phyloP scores from a whole-genome alignment of 2,329 filamentous ascomycete species.

The Verticillium isaacii region DNA sequence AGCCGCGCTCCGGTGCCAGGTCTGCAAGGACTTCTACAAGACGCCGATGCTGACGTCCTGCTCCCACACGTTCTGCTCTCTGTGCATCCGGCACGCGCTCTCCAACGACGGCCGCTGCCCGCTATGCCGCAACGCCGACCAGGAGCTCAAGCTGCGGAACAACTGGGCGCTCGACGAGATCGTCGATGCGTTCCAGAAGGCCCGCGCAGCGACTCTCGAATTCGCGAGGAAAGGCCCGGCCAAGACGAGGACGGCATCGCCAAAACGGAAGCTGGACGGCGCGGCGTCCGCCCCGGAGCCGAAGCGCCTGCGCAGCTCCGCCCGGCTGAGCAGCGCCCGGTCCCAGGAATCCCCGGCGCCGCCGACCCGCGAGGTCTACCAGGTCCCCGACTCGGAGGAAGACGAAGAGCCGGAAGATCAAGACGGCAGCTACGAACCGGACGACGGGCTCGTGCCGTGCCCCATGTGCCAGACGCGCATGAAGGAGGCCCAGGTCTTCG shows the following conservation, averaged over 20 bases:
- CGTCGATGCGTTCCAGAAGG: constrained; percentile 69
- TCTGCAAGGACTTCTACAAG: constrained; percentile 96
- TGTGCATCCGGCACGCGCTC: constrained; percentile 86
- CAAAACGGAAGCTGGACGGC: constrained; percentile 47
- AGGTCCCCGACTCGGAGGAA: constrained; percentile 21
- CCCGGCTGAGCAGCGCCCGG: constrained; percentile 39
- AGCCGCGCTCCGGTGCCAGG: constrained; percentile 83
- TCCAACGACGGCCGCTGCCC: constrained; percentile 84
- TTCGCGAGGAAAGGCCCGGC: constrained; percentile 52
- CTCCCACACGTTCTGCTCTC: constrained; percentile 92
- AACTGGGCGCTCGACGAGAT: constrained; percentile 85
- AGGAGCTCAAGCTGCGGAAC: constrained; percentile 77
- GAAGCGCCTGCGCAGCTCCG: constrained; percentile 51
- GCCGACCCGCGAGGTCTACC: constrained; percentile 21
- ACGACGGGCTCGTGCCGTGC: constrained; percentile 76
- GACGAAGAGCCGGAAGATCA: constrained; percentile 4
- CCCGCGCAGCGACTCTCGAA: constrained; percentile 57
- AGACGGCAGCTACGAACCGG: constrained; percentile 24
- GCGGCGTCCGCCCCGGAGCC: constrained; percentile 24
- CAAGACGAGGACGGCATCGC: constrained; percentile 16
- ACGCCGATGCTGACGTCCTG: constrained; percentile 95
- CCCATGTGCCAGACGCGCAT: constrained; percentile 77
- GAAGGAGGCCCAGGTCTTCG: constrained; percentile 72
- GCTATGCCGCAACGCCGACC: constrained; percentile 71
- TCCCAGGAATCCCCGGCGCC: constrained; percentile 30